A percentile compares a stretch with the other conserved stretches of the same genome.
Conservation (phyloP, 2,329 filamentous ascomycete species). For the Epichloe coenophiala region DNA sequence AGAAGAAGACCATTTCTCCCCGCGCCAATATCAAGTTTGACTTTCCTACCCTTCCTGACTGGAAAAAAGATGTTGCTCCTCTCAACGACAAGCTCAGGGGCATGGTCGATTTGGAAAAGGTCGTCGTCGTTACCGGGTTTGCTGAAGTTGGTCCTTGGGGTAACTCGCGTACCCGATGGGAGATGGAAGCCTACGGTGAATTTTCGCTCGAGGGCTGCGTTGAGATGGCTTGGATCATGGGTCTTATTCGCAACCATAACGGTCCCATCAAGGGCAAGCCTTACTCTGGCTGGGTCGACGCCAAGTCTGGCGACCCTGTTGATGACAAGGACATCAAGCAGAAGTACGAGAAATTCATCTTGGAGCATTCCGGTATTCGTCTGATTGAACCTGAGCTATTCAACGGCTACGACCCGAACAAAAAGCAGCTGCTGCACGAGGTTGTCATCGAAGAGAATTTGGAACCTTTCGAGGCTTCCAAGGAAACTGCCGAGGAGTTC, state of each 20-base stretch:
- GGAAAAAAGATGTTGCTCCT: slow-evolving; percentile 80
- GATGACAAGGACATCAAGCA: slow-evolving; percentile 96
- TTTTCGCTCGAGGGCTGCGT: slow-evolving; percentile 97
- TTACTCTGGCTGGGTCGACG: slow-evolving; percentile 94
- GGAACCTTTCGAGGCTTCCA: slow-evolving; percentile 91
- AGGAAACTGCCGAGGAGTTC: slow-evolving; percentile 96
- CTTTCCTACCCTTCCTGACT: slow-evolving; percentile 81
- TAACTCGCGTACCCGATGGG: slow-evolving; percentile 95
- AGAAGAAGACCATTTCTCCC: slow-evolving; percentile 84
- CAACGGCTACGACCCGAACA: slow-evolving; percentile 90
- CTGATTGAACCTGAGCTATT: slow-evolving; percentile 96
- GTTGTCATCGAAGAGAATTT: slow-evolving; percentile 95
- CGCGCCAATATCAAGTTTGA: slow-evolving; percentile 97
- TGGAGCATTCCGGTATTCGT: slow-evolving; percentile 94
- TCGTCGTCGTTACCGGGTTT: slow-evolving; percentile 94
- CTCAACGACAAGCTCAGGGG: slow-evolving; percentile 82
- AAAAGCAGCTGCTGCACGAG: slow-evolving; percentile 97
- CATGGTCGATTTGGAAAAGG: slow-evolving; percentile 97
- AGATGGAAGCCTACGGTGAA: slow-evolving; percentile 95
- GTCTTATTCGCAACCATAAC: slow-evolving; percentile 97
- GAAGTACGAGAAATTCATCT: slow-evolving; percentile 94
- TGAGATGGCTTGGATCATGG: slow-evolving; percentile 99
- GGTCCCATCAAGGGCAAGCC: slow-evolving; percentile 89
- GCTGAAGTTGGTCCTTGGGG: slow-evolving; percentile 95
- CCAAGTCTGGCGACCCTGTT: slow-evolving; percentile 86